Percentiles rank a stretch among this genome's conserved stretches.
Evolutionary conservation across 2,329 filamentous ascomycete genomes (phyloP).

Genomic region (Aphanocladium album): DNA sequence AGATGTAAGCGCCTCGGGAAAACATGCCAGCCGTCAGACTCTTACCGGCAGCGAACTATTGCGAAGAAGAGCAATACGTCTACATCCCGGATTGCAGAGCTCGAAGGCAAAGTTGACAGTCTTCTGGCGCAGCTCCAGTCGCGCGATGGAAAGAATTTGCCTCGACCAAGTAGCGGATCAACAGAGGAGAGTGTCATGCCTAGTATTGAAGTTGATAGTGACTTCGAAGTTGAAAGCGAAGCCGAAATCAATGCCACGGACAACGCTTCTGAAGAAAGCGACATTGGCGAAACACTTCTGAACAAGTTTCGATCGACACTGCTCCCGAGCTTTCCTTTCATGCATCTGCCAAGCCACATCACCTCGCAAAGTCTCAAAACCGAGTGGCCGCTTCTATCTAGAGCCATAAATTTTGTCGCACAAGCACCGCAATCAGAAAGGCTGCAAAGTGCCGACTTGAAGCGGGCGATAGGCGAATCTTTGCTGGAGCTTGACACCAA

Average conservation of each 20-base stretch:
- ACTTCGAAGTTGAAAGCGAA: not conserved
- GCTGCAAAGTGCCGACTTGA: not conserved
- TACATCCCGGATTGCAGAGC: not conserved
- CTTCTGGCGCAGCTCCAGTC: not conserved
- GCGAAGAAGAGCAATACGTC: not conserved
- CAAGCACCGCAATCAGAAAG: not conserved
- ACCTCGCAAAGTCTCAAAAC: not conserved
- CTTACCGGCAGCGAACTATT: not conserved
- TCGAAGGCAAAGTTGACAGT: not conserved
- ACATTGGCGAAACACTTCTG: not conserved
- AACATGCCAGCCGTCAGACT: not conserved
- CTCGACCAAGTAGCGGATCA: not conserved
- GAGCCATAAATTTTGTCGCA: not conserved
- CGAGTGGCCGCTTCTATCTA: not conserved
- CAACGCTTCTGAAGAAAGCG: no score
- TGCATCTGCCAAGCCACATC: not conserved
- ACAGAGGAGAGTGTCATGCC: not conserved
- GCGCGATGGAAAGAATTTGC: not conserved
- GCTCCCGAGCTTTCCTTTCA: not conserved
- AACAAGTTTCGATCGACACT: not conserved
- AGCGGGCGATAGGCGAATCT: not conserved
- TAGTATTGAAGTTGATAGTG: not conserved
- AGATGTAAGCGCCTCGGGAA: constrained; percentile 4
- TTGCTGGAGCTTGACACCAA: not conserved
- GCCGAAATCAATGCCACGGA: no score